A percentile compares a stretch with the other conserved stretches of the same genome.
Conservation (phyloP, 129 eudicot genomes). For the Cynara cardunculus region DNA sequence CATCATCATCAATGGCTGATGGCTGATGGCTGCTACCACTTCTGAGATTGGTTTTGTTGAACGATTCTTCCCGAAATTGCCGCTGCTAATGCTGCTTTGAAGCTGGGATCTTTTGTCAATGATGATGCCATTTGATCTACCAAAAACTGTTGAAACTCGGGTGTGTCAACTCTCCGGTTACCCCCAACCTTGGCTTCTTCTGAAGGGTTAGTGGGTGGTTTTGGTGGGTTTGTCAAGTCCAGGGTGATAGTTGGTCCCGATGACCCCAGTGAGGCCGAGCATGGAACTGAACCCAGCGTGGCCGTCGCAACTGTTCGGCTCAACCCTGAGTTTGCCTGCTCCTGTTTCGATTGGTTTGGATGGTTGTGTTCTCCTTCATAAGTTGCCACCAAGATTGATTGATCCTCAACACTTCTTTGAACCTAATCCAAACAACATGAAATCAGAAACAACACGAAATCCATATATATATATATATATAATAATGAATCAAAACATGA, state of each 20-base stretch:
- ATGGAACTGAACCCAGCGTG: constrained; percentile 43
- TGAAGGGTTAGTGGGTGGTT: constrained; percentile 37
- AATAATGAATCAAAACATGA: too few species aligned
- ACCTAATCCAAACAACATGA: constrained; percentile 38
- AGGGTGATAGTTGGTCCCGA: constrained; percentile 54
- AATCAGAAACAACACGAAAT: constrained; percentile 1
- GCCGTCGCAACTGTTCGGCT: constrained; percentile 33
- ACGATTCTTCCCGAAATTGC: constrained; percentile 87
- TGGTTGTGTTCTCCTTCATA: constrained; percentile 98
- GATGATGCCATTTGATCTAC: constrained; percentile 91
- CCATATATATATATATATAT: neutral
- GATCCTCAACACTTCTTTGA: constrained; percentile 93
- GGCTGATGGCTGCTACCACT: constrained; percentile 29
- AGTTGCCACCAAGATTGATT: constrained; percentile 80
- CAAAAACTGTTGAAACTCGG: constrained; percentile 67
- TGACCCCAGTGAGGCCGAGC: constrained; percentile 45
- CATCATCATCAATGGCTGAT: neutral
- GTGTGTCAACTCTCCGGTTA: constrained; percentile 38
- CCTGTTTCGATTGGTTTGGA: constrained; percentile 48
- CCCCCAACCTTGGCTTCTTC: constrained; percentile 12
- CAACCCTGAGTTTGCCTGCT: constrained; percentile 36
- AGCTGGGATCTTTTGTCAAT: constrained; percentile 82
- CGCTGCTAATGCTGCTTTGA: constrained; percentile 85
- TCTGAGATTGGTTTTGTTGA: constrained; percentile 53
- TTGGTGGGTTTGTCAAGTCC: constrained; percentile 54